Percentiles rank a stretch among this genome's conserved stretches.
phyloP scores from a whole-genome alignment of 1,284 basidiomycete genomes.

The Fomes fomentarius region DNA sequence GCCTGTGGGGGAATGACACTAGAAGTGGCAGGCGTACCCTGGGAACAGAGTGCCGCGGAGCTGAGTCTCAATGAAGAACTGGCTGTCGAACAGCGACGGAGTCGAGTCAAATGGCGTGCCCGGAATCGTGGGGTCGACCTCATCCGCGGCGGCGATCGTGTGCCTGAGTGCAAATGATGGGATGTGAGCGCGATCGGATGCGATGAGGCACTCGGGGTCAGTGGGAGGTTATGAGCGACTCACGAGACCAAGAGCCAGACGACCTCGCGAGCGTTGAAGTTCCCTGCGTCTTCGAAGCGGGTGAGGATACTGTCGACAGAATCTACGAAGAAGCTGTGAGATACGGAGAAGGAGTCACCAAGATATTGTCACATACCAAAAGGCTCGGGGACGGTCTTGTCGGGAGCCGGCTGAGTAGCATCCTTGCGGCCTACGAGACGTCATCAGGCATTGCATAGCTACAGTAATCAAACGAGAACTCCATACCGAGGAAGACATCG shows the following conservation, averaged over 20 bases:
- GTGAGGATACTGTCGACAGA: constrained; percentile 41
- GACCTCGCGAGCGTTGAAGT: constrained; percentile 40
- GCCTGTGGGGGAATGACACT: too few species aligned
- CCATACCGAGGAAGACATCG: constrained; percentile 39
- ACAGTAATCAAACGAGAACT: too few species aligned
- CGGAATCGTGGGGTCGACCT: constrained; percentile 8
- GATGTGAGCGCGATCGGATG: not conserved
- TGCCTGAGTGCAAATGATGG: constrained; percentile 27
- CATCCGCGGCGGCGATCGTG: constrained; percentile 34
- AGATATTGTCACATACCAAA: constrained; percentile 26
- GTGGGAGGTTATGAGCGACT: too few species aligned
- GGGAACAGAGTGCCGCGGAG: constrained; percentile 28
- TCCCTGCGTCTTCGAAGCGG: constrained; percentile 41
- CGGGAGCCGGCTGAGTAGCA: constrained; percentile 35
- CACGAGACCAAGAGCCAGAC: constrained; percentile 42
- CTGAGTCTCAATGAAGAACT: constrained; percentile 16
- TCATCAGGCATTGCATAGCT: not conserved
- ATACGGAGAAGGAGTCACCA: not conserved
- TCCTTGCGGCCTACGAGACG: constrained; percentile 2
- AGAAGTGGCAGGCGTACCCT: not conserved
- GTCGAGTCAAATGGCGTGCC: constrained; percentile 14
- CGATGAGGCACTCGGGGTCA: too few species aligned
- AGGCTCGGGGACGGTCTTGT: constrained; percentile 42
- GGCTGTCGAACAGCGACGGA: constrained; percentile 9
- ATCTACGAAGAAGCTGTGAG: constrained; percentile 32